These are phyloP conservation scores for Glycine latifolia DNA, from an alignment of 306 rosid genomes.

Conservation along the genomic window DNA sequence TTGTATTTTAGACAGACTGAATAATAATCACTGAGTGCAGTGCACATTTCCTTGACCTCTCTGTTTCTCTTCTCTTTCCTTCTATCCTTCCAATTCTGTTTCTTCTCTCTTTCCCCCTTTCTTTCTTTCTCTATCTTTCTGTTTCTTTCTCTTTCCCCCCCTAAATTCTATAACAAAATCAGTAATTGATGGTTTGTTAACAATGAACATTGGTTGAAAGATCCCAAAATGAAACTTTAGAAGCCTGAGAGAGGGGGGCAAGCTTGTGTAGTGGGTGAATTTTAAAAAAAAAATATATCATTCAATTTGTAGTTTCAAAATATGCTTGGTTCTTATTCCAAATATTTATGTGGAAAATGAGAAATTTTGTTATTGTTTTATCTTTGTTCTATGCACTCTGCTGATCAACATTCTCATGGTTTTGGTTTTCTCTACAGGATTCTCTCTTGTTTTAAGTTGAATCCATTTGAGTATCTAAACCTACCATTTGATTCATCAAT, in stretches of 20 bases:
- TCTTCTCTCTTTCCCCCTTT: no score
- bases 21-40: no score
- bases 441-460: constrained; percentile 91
- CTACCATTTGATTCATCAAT: constrained; percentile 78
- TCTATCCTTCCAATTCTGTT: no score
- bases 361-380: constrained; percentile 19
- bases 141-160: no score
- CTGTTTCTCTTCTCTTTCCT: no score
- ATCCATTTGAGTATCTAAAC: constrained; percentile 82
- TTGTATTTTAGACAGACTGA: no score
- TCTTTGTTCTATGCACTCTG: constrained; percentile 11
- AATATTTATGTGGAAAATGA: constrained; percentile 12
- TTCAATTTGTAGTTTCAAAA: neutral
- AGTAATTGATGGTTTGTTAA: neutral
- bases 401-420: constrained; percentile 34
- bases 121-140: no score
- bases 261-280: constrained; percentile 36
- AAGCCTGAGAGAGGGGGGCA: constrained; percentile 1
- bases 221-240: neutral
- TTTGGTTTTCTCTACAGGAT: constrained; percentile 62
- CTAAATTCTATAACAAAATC: neutral
- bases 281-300: neutral
- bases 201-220: neutral
- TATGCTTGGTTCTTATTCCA: constrained; percentile 1
- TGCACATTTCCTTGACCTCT: no score